Evolutionary conservation across 2,329 filamentous ascomycete genomes (phyloP), one percentile per base, ranked within the genome.

Genomic region (Curvularia hawaiiensis): DNA sequence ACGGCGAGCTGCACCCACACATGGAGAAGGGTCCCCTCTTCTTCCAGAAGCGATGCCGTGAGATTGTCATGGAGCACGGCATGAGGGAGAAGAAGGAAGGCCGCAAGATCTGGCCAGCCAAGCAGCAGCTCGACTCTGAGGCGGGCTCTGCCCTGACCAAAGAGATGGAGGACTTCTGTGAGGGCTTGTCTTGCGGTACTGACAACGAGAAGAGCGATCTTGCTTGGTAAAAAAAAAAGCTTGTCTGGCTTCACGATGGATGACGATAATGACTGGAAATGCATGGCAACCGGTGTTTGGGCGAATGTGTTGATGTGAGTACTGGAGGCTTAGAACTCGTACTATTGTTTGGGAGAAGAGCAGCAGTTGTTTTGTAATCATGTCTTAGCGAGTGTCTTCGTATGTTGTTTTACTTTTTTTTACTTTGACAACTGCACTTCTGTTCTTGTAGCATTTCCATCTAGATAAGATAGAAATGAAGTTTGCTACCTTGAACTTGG

Each of bases 1-100:
- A 85, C 65, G 86, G 86, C 51, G 82, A 87, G 69, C 76, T 88
- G 72, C 86, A 89, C 69, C 85, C 86, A 0, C 77, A 79, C 49
- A 80, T 83, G 72, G 86, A 89, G 71, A 83, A 86, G 69, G 83
- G 84, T 0, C 83, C 84, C 0, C 74, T 86, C 0, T 84, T 80
- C 72, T 85, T 86, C 78, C 84, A 86, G 75, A 79, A 79, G 44
- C 71, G 73, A 3, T 79, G 82, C 33, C 81, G 84, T 3, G 79
- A 84, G 40, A 68, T 78, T 16, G 72, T 86, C 33, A 77, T 75
- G 30, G 77, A 78, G 38, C 83, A 86, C 61, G 74, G 78, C 60
- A 73, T 79, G 58, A 73, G 74, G 24, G 83, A 86, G 69, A 76
- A 78, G 64, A 70, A 71, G 2, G 75, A 68, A 0, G 79, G 78